These are phyloP conservation scores for Ceratobasidium sp. DNA, from an alignment of 1,284 basidiomycete genomes.

Conservation along the genomic window DNA sequence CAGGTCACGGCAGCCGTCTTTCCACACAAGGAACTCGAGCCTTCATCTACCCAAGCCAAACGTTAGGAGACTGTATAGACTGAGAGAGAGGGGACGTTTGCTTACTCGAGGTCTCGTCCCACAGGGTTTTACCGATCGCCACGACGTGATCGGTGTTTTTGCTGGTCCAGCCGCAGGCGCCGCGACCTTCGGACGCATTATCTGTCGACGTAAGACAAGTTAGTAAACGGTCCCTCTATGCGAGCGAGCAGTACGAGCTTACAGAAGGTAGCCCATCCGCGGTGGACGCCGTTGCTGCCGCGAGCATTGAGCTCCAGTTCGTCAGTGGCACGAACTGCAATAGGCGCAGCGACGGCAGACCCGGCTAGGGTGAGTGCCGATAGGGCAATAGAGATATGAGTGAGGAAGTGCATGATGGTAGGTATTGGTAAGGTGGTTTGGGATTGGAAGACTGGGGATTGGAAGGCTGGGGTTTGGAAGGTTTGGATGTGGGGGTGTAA, in stretches of 20 bases:
- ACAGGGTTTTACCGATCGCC: slow-evolving; percentile 1
- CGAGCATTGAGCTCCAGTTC: slow-evolving; percentile 4
- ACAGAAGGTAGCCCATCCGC: slow-evolving; percentile 17
- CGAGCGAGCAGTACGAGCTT: not conserved
- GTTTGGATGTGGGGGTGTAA: too few relatives aligned
- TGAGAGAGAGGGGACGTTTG: not conserved
- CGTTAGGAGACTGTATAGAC: not conserved
- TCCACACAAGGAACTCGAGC: not conserved
- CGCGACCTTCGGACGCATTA: not conserved
- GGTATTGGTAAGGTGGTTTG: too few relatives aligned
- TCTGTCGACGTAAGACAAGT: not conserved
- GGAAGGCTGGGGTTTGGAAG: too few relatives aligned
- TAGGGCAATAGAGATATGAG: too few relatives aligned
- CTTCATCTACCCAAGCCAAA: not conserved
- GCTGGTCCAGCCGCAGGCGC: not conserved
- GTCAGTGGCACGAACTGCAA: too few relatives aligned
- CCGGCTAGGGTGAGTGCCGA: too few relatives aligned
- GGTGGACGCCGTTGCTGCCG: not conserved
- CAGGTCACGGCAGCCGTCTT: not conserved
- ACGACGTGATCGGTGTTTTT: slow-evolving; percentile 5
- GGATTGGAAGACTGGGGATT: too few relatives aligned
- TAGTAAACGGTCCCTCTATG: not conserved
- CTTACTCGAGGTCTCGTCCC: slow-evolving; percentile 4
- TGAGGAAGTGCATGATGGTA: too few relatives aligned
- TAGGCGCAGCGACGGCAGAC: too few relatives aligned